A percentile compares a stretch with the other conserved stretches of the same genome.
These are phyloP conservation scores for Selenicereus undatus DNA, from an alignment of 148 eudicot species.

Conservation along the genomic window DNA sequence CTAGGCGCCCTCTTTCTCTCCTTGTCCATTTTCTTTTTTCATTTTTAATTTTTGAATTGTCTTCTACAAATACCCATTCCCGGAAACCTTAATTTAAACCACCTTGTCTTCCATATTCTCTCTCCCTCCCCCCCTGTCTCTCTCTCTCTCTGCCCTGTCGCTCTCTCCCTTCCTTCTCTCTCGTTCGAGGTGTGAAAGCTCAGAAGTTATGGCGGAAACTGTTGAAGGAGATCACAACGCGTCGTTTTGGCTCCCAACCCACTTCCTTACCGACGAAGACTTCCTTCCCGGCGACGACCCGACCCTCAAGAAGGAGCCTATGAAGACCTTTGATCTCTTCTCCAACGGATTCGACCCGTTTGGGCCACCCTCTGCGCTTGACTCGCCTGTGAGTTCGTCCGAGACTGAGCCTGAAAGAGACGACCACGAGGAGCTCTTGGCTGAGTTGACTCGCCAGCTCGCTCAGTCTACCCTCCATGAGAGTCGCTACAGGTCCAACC, in stretches of 20 bases:
- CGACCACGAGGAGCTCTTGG: constrained; percentile 17
- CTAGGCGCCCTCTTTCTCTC: constrained; percentile 16
- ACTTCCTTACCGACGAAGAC: constrained; percentile 60
- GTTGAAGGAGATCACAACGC: constrained; percentile 27
- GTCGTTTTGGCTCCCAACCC: constrained; percentile 64
- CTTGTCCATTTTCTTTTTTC: background rate
- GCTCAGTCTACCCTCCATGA: constrained; percentile 37
- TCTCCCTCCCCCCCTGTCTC: constrained; percentile 2
- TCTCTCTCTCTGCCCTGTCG: constrained; percentile 1
- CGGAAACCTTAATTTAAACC: constrained; percentile 29
- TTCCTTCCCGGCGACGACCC: constrained; percentile 24
- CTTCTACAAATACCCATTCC: background rate
- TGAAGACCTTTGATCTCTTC: constrained; percentile 7
- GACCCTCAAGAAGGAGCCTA: background rate
- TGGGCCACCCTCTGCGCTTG: constrained; percentile 32
- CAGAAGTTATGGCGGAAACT: constrained; percentile 26
- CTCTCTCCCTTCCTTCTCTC: background rate
- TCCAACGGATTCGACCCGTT: constrained; percentile 12
- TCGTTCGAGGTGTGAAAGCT: background rate
- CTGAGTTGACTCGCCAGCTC: constrained; percentile 46
- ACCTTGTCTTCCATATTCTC: constrained; percentile 31
- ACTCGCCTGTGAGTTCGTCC: constrained; percentile 38
- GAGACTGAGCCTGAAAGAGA: constrained; percentile 44
- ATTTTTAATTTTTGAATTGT: constrained; percentile 18
- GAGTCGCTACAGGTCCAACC: constrained; percentile 1